Conservation (phyloP, 1,284 basidiomycete genomes). For the Athelia sp. region DNA sequence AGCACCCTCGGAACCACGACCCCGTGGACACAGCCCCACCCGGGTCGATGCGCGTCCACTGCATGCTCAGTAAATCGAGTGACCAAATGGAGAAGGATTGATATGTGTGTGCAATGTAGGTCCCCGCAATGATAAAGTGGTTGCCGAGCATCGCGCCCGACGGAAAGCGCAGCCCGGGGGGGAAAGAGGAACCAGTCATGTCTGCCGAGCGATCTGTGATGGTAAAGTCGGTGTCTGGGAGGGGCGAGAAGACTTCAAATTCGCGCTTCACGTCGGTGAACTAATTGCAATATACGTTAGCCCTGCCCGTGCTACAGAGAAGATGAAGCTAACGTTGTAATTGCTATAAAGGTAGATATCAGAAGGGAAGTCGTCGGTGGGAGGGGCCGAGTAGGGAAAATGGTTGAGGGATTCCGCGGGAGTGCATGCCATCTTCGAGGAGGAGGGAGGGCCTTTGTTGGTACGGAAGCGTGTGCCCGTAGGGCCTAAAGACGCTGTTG, state of each 20-base stretch:
- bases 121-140: constrained; percentile 85
- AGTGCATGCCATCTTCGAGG: constrained; percentile 36
- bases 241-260: constrained; percentile 80
- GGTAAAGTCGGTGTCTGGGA: constrained; percentile 66
- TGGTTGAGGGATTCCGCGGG: constrained; percentile 61
- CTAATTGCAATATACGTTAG: constrained; percentile 49
- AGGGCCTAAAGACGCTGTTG: constrained; percentile 41
- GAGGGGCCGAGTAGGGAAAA: constrained; percentile 67
- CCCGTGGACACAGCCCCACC: constrained; percentile 73
- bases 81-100: constrained; percentile 91
- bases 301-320: constrained; percentile 2
- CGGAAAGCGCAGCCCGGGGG: constrained; percentile 91
- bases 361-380: constrained; percentile 70
- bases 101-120: constrained; percentile 86
- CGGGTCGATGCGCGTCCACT: constrained; percentile 83
- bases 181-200: constrained; percentile 73
- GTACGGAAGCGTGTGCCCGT: constrained; percentile 54
- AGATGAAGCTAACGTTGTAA: constrained; percentile 65
- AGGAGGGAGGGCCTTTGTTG: constrained; percentile 31
- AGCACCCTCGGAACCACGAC: constrained; percentile 85
- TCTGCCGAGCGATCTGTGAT: constrained; percentile 71
- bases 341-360: constrained; percentile 84
- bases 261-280: constrained; percentile 94
- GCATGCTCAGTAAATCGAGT: constrained; percentile 74
- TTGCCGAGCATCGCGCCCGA: constrained; percentile 86